phyloP scores from a whole-genome alignment of 306 rosid species.

The Carpinus fangiana region DNA sequence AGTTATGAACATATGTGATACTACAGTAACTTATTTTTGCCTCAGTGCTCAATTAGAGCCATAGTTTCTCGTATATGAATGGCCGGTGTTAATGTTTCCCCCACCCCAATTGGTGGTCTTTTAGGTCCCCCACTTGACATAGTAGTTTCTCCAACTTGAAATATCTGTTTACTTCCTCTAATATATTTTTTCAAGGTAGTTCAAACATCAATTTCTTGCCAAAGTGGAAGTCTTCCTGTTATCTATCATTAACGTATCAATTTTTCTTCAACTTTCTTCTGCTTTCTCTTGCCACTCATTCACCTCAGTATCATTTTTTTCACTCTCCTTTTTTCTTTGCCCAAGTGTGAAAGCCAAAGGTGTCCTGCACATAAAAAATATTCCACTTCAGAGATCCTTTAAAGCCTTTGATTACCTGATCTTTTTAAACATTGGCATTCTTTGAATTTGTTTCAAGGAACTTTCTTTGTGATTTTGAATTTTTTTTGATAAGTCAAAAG shows the following conservation, averaged over 20 bases:
- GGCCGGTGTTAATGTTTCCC: not conserved
- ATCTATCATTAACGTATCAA: not conserved
- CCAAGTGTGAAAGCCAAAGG: too few species aligned
- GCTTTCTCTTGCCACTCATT: not conserved
- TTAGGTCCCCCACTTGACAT: not conserved
- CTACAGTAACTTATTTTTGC: not conserved
- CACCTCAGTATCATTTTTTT: too few species aligned
- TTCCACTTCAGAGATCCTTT: not conserved
- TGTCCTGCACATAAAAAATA: too few species aligned
- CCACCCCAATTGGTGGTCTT: not conserved
- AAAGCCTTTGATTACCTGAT: not conserved
- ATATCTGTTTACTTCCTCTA: not conserved
- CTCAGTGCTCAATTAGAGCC: not conserved
- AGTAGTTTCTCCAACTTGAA: not conserved
- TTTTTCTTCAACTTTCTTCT: not conserved
- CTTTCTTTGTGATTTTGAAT: not conserved
- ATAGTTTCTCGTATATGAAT: not conserved
- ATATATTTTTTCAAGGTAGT: not conserved
- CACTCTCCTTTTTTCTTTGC: not conserved
- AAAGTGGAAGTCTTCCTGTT: not conserved
- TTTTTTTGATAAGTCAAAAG: too few species aligned
- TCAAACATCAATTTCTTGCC: not conserved
- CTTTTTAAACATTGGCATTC: not conserved
- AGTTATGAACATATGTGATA: not conserved
- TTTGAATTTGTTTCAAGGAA: not conserved